Evolutionary conservation across 2,329 filamentous ascomycete species (phyloP), one percentile per base, ranked within the genome.

Genomic region (Hymenoscyphus fructigenus): DNA sequence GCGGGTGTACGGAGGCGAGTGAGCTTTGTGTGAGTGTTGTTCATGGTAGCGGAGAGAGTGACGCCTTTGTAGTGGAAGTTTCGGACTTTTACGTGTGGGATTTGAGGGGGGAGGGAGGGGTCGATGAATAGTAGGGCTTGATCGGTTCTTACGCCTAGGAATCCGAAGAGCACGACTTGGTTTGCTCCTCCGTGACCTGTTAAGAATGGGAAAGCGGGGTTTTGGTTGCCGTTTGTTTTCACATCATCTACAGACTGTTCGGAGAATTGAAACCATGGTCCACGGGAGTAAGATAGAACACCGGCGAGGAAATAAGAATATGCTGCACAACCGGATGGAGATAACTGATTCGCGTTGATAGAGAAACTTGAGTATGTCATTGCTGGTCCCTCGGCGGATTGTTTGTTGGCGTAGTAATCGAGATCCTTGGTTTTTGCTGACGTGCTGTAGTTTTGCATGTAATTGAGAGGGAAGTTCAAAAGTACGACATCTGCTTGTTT

Each of bases 311-410:
- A 82, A 72, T 91, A 91, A 0, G 88, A 91, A 73, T 86, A 90
- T 3, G 85, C 83, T 1, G 88, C 85, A 74, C 89, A 91, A 2
- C 89, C 89, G 2, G 87, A 88, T 1, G 83, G 84, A 0, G 86
- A 87, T 12, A 90, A 80, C 58, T 85, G 81, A 64, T 88, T 89
- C 15, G 88, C 88, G 34, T 87, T 85, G 58, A 91, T 84, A 57
- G 85, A 85, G 75, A 90, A 91, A 10, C 89, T 85, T 10, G 86
- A 86, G 75, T 89, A 91, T 1, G 89, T 91, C 89, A 91, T 91
- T 2, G 85, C 89, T 0, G 89, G 89, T 0, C 89, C 89, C 68
- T 90, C 83, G 1, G 83, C 78, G 0, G 87, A 89, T 75, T 91
- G 88, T 62, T 87, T 88, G 56, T 85, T 85, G 4, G 89, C 88